Conservation (phyloP, 192 early-diverging fungal genomes). For the Backusella tarrabulga region DNA sequence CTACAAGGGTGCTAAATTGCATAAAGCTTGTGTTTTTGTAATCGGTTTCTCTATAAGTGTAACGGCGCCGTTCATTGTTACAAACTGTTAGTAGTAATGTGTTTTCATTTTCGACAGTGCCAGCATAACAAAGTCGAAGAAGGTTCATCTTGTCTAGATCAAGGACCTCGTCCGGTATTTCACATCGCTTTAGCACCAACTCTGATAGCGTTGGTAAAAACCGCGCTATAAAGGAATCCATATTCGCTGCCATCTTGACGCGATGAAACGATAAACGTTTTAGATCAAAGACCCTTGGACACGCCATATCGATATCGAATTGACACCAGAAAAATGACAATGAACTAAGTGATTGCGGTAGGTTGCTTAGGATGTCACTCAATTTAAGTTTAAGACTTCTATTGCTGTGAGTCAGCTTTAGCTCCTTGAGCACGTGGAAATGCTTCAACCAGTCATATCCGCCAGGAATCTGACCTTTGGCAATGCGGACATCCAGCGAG, state of each 20-base stretch:
- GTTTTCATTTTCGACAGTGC: not conserved
- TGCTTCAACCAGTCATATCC: not conserved
- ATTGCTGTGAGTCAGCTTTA: not conserved
- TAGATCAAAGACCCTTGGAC: not conserved
- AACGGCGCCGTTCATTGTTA: not conserved
- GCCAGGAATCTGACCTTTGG: not conserved
- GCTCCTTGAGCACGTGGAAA: not conserved
- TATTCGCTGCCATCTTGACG: not conserved
- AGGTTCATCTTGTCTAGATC: not conserved
- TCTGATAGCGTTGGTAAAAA: not conserved
- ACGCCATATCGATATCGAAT: not conserved
- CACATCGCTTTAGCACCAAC: not conserved
- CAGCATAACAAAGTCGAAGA: not conserved
- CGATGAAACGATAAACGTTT: not conserved
- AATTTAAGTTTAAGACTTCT: not conserved
- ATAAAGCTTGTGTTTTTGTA: not conserved
- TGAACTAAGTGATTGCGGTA: not conserved
- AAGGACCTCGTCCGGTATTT: not conserved
- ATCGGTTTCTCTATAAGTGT: not conserved
- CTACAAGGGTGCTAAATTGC: not conserved
- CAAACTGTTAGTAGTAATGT: not conserved
- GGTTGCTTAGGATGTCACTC: not conserved
- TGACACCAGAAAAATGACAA: not conserved
- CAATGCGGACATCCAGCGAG: not conserved
- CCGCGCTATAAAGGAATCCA: not conserved